Conservation (phyloP, 2,329 filamentous ascomycete genomes). For the Hypoxylon sp. region DNA sequence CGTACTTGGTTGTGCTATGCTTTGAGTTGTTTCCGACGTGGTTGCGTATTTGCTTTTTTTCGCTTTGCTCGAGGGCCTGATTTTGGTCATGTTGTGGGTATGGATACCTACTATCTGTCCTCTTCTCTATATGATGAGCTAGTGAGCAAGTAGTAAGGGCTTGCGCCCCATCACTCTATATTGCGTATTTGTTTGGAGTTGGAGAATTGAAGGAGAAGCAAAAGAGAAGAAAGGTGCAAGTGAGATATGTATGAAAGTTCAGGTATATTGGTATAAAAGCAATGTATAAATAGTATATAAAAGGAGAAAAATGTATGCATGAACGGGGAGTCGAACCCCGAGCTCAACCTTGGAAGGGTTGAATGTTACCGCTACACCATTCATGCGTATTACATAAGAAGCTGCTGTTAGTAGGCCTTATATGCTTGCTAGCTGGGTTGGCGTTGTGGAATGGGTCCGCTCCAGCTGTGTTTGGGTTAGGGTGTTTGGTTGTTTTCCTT, state of each 20-base stretch:
- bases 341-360: conserved; percentile 41
- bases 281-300: background rate
- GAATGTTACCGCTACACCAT: conserved; percentile 42
- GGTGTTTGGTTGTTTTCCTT: background rate
- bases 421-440: background rate
- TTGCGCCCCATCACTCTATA: too few relatives aligned
- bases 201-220: too few relatives aligned
- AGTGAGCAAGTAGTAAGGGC: too few relatives aligned
- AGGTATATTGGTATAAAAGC: background rate
- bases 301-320: conserved; percentile 15
- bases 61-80: background rate
- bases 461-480: background rate
- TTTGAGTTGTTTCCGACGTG: background rate
- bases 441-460: background rate
- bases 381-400: conserved; percentile 26
- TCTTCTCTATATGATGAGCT: too few relatives aligned
- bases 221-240: too few relatives aligned
- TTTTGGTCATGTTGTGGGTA: background rate
- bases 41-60: background rate
- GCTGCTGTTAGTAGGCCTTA: background rate
- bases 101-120: background rate
- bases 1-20: background rate
- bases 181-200: too few relatives aligned
- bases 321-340: conserved; percentile 39
- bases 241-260: background rate